These are phyloP conservation scores for Microbotryum saponariae DNA, from an alignment of 1,284 basidiomycete species.

Conservation along the genomic window DNA sequence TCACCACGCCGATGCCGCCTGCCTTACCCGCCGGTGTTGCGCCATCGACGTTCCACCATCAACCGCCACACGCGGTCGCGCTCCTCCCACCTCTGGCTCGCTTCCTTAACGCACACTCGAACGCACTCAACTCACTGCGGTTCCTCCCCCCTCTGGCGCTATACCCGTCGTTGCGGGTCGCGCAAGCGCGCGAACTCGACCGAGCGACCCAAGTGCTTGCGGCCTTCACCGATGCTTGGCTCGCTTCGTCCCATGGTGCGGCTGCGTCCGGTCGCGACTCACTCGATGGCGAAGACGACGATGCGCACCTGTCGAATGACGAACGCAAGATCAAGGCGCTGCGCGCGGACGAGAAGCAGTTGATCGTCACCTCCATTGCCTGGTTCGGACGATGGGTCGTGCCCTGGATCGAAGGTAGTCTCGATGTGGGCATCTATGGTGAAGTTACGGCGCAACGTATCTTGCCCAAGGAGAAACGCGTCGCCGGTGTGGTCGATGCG, in stretches of 20 bases:
- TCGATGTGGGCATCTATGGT: constrained; percentile 29
- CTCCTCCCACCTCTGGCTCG: constrained; percentile 70
- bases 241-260: constrained; percentile 1
- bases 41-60: constrained; percentile 22
- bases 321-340: constrained; percentile 5
- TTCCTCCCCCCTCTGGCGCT: constrained; percentile 64
- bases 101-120: constrained; percentile 64
- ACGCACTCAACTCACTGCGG: constrained; percentile 70
- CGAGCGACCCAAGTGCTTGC: constrained; percentile 27
- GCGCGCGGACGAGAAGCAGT: constrained; percentile 17
- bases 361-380: constrained; percentile 12
- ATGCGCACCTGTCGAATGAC: constrained; percentile 7
- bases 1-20: constrained; percentile 21
- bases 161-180: constrained; percentile 15
- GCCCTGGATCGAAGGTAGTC: constrained; percentile 29
- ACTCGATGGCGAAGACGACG: background rate
- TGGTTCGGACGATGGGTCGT: constrained; percentile 30
- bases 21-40: background rate
- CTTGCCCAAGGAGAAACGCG: background rate
- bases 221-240: constrained; percentile 32
- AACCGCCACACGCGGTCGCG: constrained; percentile 59
- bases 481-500: constrained; percentile 7
- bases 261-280: background rate
- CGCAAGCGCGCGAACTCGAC: constrained; percentile 24
- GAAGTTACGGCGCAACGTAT: constrained; percentile 7